Base-by-base conservation (phyloP, 768 basidiomycete species). In the Rhizopogon vesiculosus region DNA sequence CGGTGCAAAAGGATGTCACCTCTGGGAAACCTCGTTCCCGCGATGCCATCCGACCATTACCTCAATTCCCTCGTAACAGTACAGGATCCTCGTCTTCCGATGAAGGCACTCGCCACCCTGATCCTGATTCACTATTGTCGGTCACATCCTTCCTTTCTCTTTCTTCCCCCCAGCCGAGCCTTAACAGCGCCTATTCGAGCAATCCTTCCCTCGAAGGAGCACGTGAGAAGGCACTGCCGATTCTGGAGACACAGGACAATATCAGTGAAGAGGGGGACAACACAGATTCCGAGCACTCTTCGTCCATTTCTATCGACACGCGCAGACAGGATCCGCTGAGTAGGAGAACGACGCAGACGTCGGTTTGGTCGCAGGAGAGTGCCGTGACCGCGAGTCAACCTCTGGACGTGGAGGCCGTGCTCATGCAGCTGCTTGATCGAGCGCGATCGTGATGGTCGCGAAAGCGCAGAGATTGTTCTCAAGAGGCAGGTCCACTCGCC, bases 351-450 rank as follows among this genome's bases (percentile, higher is more conserved):
- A 68, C 59, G 28, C 42, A 42, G 46, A 12, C 53, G 10, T 53
- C 66, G 5, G 58, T 70, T 16, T 68, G 63, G 69, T 72, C 68
- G 35, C 62, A 69, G 42, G 69, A 86, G 73, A 25, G 69, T 69
- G 55, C 86, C 64, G 38, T 67, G 74, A 52, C 74, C 74, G 62
- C 70, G 72, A 22, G 74, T 48, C 54, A 51, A n/a, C 12, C 41
- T 2, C 48, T 22, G 6, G 53, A 67, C 18, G 16, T 18, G 7
- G 58, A 56, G 51, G 28, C 13, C 9, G 45, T 50, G n/a, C 52
- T 53, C n/a, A 49, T 48, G 29, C 51, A 48, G 15, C 51, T 19
- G 42, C 43, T 19, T 38, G 54, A 15, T 15, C 57, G 7, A 25
- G 54, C 25, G 4, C 25, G 25, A 25, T 25, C 38, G 45, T 45